A percentile compares a stretch with the other conserved stretches of the same genome.
Conservation (phyloP, 805 yeast genomes). For the Hyphopichia homilentoma region DNA sequence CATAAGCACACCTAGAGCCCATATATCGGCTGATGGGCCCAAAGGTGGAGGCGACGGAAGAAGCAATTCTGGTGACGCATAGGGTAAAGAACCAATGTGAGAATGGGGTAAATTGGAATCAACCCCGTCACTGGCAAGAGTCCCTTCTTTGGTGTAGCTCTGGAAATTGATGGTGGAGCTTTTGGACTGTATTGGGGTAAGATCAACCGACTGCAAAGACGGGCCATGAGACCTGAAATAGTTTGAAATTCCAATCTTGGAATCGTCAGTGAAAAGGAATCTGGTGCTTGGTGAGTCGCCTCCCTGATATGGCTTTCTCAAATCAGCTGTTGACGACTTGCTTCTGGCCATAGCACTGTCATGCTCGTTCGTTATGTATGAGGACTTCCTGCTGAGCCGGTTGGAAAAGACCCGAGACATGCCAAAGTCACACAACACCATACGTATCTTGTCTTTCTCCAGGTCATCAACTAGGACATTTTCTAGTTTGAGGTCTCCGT, state of each 20-base stretch:
- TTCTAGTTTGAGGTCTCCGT: slow-evolving; percentile 81
- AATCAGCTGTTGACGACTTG: slow-evolving; percentile 28
- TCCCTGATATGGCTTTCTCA: slow-evolving; percentile 33
- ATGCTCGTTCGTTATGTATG: slow-evolving; percentile 4
- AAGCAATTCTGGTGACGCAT: slow-evolving; percentile 85
- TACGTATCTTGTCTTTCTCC: slow-evolving; percentile 23
- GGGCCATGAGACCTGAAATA: slow-evolving; percentile 27
- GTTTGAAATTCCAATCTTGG: slow-evolving; percentile 29
- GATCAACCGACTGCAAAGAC: slow-evolving; percentile 27
- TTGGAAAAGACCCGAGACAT: slow-evolving; percentile 48
- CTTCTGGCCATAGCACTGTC: slow-evolving; percentile 23
- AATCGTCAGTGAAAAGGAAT: slow-evolving; percentile 25
- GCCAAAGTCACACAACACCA: slow-evolving; percentile 85
- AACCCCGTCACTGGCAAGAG: slow-evolving; percentile 11
- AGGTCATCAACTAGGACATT: slow-evolving; percentile 60
- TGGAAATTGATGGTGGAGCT: slow-evolving; percentile 4
- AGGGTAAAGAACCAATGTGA: slow-evolving; percentile 86
- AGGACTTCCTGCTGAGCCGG: slow-evolving; percentile 21
- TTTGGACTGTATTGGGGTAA: slow-evolving; percentile 24
- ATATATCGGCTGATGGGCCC: slow-evolving; percentile 73
- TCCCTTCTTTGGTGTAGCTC: slow-evolving; percentile 1
- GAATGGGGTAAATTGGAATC: slow-evolving; percentile 53
- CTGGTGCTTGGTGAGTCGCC: slow-evolving; percentile 21
- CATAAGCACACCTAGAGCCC: slow-evolving; percentile 85
- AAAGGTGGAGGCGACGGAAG: slow-evolving; percentile 57